Evolutionary conservation across 2,329 filamentous ascomycete species (phyloP), one percentile per base, ranked within the genome.

Genomic region (Scedosporium apiospermum): DNA sequence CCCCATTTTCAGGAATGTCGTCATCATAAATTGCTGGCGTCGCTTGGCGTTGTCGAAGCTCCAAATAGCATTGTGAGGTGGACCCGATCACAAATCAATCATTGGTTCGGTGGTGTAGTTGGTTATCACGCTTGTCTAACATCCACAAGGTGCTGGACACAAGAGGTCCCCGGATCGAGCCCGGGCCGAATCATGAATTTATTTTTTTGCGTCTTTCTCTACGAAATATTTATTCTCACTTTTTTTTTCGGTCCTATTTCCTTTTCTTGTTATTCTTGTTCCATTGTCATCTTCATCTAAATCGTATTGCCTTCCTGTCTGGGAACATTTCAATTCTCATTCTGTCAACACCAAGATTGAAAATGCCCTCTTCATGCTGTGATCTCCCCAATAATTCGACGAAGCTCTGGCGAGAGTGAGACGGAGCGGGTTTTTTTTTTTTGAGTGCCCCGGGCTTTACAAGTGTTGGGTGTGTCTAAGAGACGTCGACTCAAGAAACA

Each of bases 61-160:
- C 51, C 51, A 55, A 23, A 55, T 14, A 18, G 7, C 10, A 14
- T 23, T 23, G 6, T 27, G 14, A 12, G 9, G 18, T 6, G 18
- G 18, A 27, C 18, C 51, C 18, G 7, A 18, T 55, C 51, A 23
- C n/a, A 23, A 12, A 14, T 23, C 18, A 55, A 55, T 27, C 51
- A 49, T 49, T 55, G 51, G 51, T 55, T 55, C 51, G 51, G 51
- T 55, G 51, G 51, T 55, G 51, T 55, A 55, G 51, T 55, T 55
- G 51, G 51, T 55, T 55, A 55, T 55, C 51, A 55, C 51, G 51
- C 51, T 55, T 55, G 51, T 55, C 51, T 55, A 55, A 55, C 51
- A 55, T 55, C 51, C 51, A 55, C 51, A 55, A 55, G 51, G 51
- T 55, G 51, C 51, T 55, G 51, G 51, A 55, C 51, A 55, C 51